Base-by-base conservation (phyloP, 1,284 basidiomycete genomes). In the Melampsora larici-populina region DNA sequence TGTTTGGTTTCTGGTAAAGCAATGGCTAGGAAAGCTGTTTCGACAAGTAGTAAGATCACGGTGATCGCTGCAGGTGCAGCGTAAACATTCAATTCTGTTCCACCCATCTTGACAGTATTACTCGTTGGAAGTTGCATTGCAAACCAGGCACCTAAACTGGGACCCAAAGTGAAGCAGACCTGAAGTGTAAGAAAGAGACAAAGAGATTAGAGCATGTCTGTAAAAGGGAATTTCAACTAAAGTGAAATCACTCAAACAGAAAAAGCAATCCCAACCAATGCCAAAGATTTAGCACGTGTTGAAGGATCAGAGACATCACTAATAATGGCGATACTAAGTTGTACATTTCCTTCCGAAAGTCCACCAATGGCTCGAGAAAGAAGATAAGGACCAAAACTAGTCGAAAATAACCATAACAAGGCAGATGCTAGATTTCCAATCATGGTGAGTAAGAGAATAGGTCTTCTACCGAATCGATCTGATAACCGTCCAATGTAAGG, bases 241-340 rank as follows among this genome's bases (percentile, higher is more conserved):
- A 46, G 43, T 1, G 1, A 79, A n/a, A 84, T 85, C 85, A 96
- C 96, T 83, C 92, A 94, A 69, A 96, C 90, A 9, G 92, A 92
- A 82, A 97, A 97, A 0, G 94, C 94, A 72, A 96, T 92, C 21
- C 94, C 94, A 66, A 97, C 91, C 79, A 94, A 88, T 0, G 94
- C 91, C n/a, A 97, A 88, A 8, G 91, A 90, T 82, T 89, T 91
- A 5, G 92, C 90, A 31, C 93, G 89, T 66, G 90, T 90, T 18
- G 87, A 87, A 3, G 91, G 87, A 0, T 90, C 88, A 0, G 92
- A 91, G 48, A 96, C 88, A 83, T 97, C 94, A 26, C 92, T 92
- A 43, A 97, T 88, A 81, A 93, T 93, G 7, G 93, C 93, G 80
- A 86, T 86, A 70, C 83, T 84, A 6, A 87, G 82, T 79, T 87